These are phyloP conservation scores for Candida sp. DNA, from an alignment of 1,139 yeast species.

Conservation along the genomic window DNA sequence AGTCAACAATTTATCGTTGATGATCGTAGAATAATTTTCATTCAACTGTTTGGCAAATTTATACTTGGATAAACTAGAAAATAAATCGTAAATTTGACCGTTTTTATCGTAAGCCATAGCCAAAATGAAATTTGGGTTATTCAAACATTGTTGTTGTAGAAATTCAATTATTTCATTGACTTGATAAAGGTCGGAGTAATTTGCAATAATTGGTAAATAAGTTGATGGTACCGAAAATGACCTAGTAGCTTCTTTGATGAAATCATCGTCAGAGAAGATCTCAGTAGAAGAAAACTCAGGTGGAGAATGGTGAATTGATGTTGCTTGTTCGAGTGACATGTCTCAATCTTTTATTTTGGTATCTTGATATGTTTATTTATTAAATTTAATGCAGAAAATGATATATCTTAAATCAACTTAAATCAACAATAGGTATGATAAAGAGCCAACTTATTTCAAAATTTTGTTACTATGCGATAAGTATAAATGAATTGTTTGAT, in stretches of 20 bases:
- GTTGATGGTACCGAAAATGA: not conserved
- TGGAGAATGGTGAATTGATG: not conserved
- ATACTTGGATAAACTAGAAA: not conserved
- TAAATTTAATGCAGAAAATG: too few relatives aligned
- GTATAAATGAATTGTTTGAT: not conserved
- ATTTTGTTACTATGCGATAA: not conserved
- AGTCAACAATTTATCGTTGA: not conserved
- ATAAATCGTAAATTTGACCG: not conserved
- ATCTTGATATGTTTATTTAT: too few relatives aligned
- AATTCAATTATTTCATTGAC: not conserved
- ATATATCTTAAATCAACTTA: too few relatives aligned
- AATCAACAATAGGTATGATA: too few relatives aligned
- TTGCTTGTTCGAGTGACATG: not conserved
- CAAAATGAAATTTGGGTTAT: not conserved
- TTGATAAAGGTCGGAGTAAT: not conserved
- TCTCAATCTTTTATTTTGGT: too few relatives aligned
- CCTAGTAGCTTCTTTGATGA: not conserved
- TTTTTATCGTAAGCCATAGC: not conserved
- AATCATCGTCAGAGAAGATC: not conserved
- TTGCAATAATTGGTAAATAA: not conserved
- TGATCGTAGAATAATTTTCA: not conserved
- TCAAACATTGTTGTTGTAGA: not conserved
- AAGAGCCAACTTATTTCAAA: too few relatives aligned
- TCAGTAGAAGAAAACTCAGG: not conserved
- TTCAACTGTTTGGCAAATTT: not conserved